Evolutionary conservation across 2,329 filamentous ascomycete genomes (phyloP), one percentile per base, ranked within the genome.

Genomic region (Colletotrichum siamense): DNA sequence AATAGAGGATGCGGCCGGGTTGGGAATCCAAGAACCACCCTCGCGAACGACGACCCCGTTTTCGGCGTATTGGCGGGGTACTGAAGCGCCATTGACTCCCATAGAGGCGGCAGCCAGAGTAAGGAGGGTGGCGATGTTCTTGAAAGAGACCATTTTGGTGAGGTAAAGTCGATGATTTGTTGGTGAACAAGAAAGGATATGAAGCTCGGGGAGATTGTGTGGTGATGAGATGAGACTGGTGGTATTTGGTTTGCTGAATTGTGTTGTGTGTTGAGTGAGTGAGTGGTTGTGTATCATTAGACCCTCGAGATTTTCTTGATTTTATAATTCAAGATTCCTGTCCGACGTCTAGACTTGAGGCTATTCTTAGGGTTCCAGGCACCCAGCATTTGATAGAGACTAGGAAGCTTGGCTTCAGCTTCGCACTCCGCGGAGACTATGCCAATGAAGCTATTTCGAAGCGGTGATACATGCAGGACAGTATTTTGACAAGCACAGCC

Each of bases 21-120:
- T 76, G 9, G 61, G 73, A 13, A 75, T 39, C 65, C 72, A 75
- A 26, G 73, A 52, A 28, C 61, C 52, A 7, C 67, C 73, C 15
- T 24, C 36, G 5, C 32, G 61, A 18, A 59, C n/a, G 22, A 63
- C 22, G 12, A 28, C 62, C 2, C 52, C 52, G 16, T 69, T 61
- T 32, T 69, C 66, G 30, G n/a, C 66, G 24, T 44, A 69, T 26
- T 59, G 66, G 22, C 66, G 66, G 10, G 52, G 52, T 4, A 69
- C 66, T 39, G 52, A 69, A 6, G 30, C 52, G 16, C 44, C 49
- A 24, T 55, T 61, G 8, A 30, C 66, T 8, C 24, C 52, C 4
- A 44, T 32, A 8, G 30, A 69, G 66, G 22, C 15, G 16, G 18
- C 24, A 15, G 52, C 30, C n/a, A 61, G 18, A 3, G 59, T 34